Evolutionary conservation across 306 rosid species (phyloP), one percentile per base, ranked within the genome.

Genomic region (Sechiopsis laciniata): DNA sequence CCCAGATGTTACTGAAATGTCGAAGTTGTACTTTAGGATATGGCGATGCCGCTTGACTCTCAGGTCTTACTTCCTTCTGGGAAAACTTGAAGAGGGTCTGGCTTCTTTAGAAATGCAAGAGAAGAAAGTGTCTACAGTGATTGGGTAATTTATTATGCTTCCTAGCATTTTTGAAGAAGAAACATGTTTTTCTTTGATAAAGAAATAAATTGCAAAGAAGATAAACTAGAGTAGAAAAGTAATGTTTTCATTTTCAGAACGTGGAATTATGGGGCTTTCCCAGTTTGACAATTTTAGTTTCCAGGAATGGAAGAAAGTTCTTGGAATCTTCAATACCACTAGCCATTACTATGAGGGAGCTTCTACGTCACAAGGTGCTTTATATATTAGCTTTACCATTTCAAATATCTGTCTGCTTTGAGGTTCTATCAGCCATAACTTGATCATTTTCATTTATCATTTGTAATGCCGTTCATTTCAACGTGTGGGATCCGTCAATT

Each of bases 61-160:
- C 76, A 91, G 88, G 82, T 86, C 92, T 50, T 85, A 82, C 85
- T 86, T 87, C 77, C 80, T 85, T 79, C 78, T 85, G 42, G 99
- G 99, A 82, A 94, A 83, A 82, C 88, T 94, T 76, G 97, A 94
- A 72, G 91, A 94, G 64, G 95, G 99, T 62, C 86, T 94, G 82
- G 83, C 92, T 74, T 84, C 74, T 42, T 75, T 94, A 74, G 97
- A 87, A 82, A 85, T 83, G 77, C 87, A 87, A 80, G 87, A 80
- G 80, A 87, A 84, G 76, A 82, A 75, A 73, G 67, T 85, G 71
- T 86, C 90, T 71, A 4, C 78, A 67, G 74, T 81, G 54, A 78
- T 78, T 78, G 82, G 82, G 96, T 94, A 89, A 78, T 70, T 77
- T 14, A 56, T 65, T 67, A 29, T 61, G 57, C 55, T 59, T 74